Evolutionary conservation across 768 basidiomycete species (phyloP), one percentile per base, ranked within the genome.

Genomic region (Tulasnella calospora): DNA sequence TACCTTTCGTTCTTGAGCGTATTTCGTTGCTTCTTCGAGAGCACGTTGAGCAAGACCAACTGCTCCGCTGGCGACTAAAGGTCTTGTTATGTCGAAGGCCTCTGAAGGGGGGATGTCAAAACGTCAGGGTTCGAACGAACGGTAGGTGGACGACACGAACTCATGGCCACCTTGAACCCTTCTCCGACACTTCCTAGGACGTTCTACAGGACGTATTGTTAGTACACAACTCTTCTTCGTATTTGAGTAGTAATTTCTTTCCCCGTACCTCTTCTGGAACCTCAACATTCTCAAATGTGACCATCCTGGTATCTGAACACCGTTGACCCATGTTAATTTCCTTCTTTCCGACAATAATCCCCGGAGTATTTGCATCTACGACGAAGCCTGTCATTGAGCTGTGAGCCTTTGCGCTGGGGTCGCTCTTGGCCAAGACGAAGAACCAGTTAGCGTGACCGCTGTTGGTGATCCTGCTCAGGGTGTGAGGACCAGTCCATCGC

Each of bases 1-100:
- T 33, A 84, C 84, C 80, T 83, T 80, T 73, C 85, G 82, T 33
- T 84, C 83, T 78, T 84, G 84, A 5, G 85, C 84, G 78, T 86
- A 86, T 79, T 82, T 84, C 19, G 83, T 83, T 0, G 85, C 85
- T 78, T 86, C 85, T 67, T 84, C 83, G 35, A 86, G 78, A 1
- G 84, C 84, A 36, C 85, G 74, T 79, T 86, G 84, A 4, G 85
- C 83, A 8, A 86, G 77, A 2, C 85, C 85, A 10, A 84, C 83
- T 1, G 85, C 85, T 3, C 84, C 85, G 0, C 84, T 81, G 0
- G 84, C 84, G 55, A 86, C 84, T 27, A 86, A 80, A 0, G 85
- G 85, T 17, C 85, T 82, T 19, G 85, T 86, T 76, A 85, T 84
- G 74, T 86, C 85, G 76, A 86, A 86, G 0, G 85, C 85, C 72